Evolutionary conservation across 1,284 basidiomycete species (phyloP).

Genomic region (Ustilago loliicola): DNA sequence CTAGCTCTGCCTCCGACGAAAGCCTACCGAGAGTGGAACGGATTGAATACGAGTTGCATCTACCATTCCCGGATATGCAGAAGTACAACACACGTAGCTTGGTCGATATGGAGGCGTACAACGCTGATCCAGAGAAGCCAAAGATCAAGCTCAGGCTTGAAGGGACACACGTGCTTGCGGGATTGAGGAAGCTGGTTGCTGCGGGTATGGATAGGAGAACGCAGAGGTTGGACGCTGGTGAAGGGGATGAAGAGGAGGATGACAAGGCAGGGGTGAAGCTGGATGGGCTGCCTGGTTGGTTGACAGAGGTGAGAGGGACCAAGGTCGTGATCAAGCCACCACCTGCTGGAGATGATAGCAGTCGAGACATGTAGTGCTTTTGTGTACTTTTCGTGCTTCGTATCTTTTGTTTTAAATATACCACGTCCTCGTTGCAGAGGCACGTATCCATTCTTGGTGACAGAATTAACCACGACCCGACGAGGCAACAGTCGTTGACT

Average conservation of each 20-base stretch:
- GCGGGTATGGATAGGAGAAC: slow-evolving; percentile 51
- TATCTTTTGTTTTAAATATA: slow-evolving; percentile 6
- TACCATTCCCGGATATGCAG: slow-evolving; percentile 47
- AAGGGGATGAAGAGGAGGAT: slow-evolving; percentile 22
- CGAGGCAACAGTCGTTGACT: too few relatives aligned
- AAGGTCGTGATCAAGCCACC: slow-evolving; percentile 48
- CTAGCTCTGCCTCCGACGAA: background rate
- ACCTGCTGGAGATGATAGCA: slow-evolving; percentile 34
- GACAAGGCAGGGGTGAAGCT: slow-evolving; percentile 10
- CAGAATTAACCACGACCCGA: too few relatives aligned
- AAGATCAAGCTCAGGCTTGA: slow-evolving; percentile 53
- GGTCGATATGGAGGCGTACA: slow-evolving; percentile 45
- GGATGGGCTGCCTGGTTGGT: slow-evolving; percentile 54
- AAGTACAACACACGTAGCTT: slow-evolving; percentile 45
- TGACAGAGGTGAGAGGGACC: slow-evolving; percentile 56
- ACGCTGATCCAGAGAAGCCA: slow-evolving; percentile 40
- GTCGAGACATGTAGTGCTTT: slow-evolving; percentile 37
- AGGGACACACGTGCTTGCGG: slow-evolving; percentile 55
- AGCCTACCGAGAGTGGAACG: slow-evolving; percentile 46
- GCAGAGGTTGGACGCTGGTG: slow-evolving; percentile 28
- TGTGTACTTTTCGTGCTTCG: slow-evolving; percentile 3
- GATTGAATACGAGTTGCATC: slow-evolving; percentile 54
- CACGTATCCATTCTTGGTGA: too few relatives aligned
- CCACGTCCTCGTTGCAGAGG: background rate
- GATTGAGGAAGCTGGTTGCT: slow-evolving; percentile 53